Evolutionary conservation across 2,329 filamentous ascomycete genomes (phyloP).

Genomic region (Aaosphaeria arxii): DNA sequence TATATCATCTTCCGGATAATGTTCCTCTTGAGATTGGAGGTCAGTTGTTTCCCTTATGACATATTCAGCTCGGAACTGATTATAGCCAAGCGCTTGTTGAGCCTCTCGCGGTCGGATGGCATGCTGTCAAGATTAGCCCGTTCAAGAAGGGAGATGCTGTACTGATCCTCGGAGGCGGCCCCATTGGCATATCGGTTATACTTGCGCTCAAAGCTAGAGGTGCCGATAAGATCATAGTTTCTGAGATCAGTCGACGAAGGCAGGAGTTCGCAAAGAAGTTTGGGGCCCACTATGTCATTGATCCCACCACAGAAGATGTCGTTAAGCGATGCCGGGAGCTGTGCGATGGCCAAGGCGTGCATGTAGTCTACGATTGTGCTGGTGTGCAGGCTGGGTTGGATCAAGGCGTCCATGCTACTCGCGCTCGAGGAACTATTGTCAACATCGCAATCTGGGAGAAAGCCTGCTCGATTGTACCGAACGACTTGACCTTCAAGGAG

Average conservation of each 20-base stretch:
- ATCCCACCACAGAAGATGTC: conserved; percentile 50
- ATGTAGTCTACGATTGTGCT: conserved; percentile 53
- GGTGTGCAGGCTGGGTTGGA: conserved; percentile 53
- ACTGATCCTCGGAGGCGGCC: conserved; percentile 52
- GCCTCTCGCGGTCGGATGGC: conserved; percentile 55
- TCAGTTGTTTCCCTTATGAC: conserved; percentile 6
- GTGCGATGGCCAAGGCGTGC: conserved; percentile 45
- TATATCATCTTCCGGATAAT: conserved; percentile 50
- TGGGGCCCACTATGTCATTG: conserved; percentile 51
- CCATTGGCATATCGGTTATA: conserved; percentile 52
- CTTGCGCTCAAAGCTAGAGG: conserved; percentile 45
- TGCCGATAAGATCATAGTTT: conserved; percentile 51
- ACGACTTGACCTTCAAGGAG: conserved; percentile 53
- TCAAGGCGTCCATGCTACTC: conserved; percentile 47
- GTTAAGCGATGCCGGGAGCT: conserved; percentile 42
- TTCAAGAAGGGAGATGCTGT: conserved; percentile 47
- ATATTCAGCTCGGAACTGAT: neutral
- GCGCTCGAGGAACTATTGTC: conserved; percentile 51
- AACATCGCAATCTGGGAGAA: conserved; percentile 59
- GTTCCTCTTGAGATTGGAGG: conserved; percentile 51
- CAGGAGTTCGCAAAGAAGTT: conserved; percentile 51
- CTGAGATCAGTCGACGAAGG: conserved; percentile 48
- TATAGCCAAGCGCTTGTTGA: conserved; percentile 46
- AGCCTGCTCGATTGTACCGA: conserved; percentile 47
- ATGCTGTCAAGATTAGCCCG: conserved; percentile 51